Conservation (phyloP, 2,329 filamentous ascomycete genomes). For the Escovopsis sp. region DNA sequence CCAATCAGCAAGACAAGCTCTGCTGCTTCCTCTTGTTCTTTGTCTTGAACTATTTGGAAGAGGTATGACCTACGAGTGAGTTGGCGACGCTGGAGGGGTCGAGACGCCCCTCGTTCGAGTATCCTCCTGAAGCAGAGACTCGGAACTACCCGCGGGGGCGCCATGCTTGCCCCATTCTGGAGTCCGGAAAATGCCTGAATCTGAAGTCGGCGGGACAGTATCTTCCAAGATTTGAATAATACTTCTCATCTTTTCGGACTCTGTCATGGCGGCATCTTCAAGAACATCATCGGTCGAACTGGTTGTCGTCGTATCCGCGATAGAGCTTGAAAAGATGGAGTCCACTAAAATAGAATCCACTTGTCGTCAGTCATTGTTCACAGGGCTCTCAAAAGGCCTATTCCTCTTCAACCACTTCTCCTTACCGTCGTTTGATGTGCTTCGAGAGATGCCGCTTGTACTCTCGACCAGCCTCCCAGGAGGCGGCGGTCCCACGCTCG, state of each 20-base stretch:
- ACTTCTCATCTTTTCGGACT: constrained; percentile 4
- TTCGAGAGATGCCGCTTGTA: background rate
- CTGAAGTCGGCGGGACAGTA: background rate
- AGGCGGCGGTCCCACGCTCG: constrained; percentile 1
- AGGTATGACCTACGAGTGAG: constrained; percentile 16
- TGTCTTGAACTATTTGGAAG: too few species aligned
- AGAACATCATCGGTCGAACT: constrained; percentile 1
- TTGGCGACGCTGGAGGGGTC: constrained; percentile 15
- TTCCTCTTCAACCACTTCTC: background rate
- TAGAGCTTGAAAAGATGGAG: background rate
- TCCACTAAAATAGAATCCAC: background rate
- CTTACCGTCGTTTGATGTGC: constrained; percentile 2
- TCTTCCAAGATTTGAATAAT: constrained; percentile 5
- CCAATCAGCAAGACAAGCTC: background rate
- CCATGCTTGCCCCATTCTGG: background rate
- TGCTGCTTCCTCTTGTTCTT: too few species aligned
- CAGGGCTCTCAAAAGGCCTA: background rate
- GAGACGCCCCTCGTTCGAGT: constrained; percentile 8
- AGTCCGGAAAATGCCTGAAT: background rate
- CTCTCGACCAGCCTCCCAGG: background rate
- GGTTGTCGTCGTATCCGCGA: background rate
- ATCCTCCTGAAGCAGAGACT: background rate
- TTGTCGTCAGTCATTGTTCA: too few species aligned
- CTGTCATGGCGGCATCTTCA: constrained; percentile 3
- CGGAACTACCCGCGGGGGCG: background rate